Evolutionary conservation across 768 basidiomycete genomes (phyloP).

Genomic region (Chalciporus chontae): DNA sequence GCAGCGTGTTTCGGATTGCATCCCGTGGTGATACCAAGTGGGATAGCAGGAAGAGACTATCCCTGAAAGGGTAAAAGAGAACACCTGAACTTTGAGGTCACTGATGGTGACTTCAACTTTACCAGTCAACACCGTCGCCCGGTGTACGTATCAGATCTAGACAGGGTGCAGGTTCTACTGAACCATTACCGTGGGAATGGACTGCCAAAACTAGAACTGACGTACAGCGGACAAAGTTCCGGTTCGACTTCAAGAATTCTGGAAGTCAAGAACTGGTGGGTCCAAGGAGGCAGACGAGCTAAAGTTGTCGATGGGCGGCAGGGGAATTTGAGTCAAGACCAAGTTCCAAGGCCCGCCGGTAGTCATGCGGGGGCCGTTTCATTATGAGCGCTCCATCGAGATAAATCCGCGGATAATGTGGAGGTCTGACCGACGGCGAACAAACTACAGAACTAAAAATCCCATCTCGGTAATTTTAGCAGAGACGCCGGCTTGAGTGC

Average conservation of each 20-base stretch:
- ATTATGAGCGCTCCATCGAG: not conserved
- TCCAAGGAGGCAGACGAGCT: too few species aligned
- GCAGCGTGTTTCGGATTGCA: not conserved
- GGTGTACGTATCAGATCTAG: not conserved
- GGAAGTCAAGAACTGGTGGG: not conserved
- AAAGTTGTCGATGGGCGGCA: too few species aligned
- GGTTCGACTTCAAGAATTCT: conserved; percentile 5
- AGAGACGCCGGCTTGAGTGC: too few species aligned
- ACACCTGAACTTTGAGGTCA: not conserved
- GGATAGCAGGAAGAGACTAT: not conserved
- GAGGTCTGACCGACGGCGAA: not conserved
- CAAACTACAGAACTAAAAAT: not conserved
- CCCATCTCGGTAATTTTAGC: not conserved
- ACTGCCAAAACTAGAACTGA: conserved; percentile 1
- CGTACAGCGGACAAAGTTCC: conserved; percentile 7
- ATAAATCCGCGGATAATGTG: not conserved
- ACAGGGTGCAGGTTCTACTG: not conserved
- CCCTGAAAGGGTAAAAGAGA: not conserved
- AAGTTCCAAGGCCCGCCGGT: too few species aligned
- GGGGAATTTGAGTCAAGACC: too few species aligned
- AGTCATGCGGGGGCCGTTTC: too few species aligned
- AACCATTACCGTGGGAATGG: conserved; percentile 5
- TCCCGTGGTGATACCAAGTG: not conserved
- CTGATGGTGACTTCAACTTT: not conserved
- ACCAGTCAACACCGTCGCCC: too few species aligned